A percentile compares a stretch with the other conserved stretches of the same genome.
Conservation (phyloP, 768 basidiomycete species). For the Naganishia antarctica region DNA sequence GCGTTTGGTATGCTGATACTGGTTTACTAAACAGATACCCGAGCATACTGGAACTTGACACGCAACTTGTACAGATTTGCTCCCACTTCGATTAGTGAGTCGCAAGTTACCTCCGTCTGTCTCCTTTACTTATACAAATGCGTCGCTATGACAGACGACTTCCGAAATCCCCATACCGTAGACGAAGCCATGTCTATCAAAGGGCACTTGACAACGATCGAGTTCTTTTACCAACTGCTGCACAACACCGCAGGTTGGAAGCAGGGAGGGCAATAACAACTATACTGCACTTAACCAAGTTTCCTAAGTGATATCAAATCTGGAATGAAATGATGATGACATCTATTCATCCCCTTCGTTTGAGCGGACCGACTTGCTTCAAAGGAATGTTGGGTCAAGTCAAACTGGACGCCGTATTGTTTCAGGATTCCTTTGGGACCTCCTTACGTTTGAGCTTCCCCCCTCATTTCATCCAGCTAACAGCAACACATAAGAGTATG, state of each 20-base stretch:
- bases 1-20: constrained; percentile 24
- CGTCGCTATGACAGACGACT: constrained; percentile 15
- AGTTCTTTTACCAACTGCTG: constrained; percentile 49
- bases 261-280: constrained; percentile 45
- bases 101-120: not conserved
- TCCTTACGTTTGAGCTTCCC: not conserved
- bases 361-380: not conserved
- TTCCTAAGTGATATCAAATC: not conserved
- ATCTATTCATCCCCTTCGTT: not conserved
- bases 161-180: constrained; percentile 49
- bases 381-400: not conserved
- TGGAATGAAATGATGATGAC: not conserved
- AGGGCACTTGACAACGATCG: constrained; percentile 47
- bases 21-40: constrained; percentile 23
- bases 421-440: not conserved
- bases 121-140: not conserved
- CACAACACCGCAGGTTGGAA: constrained; percentile 56
- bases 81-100: constrained; percentile 39
- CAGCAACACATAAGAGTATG: too few species aligned
- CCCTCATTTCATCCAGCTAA: not conserved
- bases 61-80: constrained; percentile 49
- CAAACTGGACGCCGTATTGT: not conserved
- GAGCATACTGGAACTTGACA: constrained; percentile 44
- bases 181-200: constrained; percentile 47
- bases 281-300: too few species aligned